Percentiles rank a stretch among this genome's conserved stretches.
These are phyloP conservation scores for Diospyros lotus DNA, from an alignment of 148 eudicot species.

Conservation along the genomic window DNA sequence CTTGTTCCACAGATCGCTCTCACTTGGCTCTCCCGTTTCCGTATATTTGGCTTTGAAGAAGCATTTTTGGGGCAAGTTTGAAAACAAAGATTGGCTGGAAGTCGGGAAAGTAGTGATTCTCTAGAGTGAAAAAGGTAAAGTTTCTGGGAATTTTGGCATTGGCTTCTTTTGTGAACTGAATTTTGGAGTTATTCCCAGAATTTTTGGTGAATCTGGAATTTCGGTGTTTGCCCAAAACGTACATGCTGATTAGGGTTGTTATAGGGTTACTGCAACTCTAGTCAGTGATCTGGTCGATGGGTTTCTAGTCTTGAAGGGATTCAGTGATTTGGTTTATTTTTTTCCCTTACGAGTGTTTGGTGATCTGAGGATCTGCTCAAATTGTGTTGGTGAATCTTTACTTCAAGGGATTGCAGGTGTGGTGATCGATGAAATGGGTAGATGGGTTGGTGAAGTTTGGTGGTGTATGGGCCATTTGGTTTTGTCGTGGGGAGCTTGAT, in stretches of 20 bases:
- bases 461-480: constrained; percentile 4
- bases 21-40: constrained; percentile 2
- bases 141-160: constrained; percentile 11
- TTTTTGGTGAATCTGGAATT: background rate
- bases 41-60: constrained; percentile 6
- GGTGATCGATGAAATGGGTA: constrained; percentile 14
- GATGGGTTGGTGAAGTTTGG: constrained; percentile 10
- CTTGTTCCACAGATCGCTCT: constrained; percentile 4
- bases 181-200: background rate
- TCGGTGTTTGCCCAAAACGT: background rate
- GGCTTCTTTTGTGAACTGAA: constrained; percentile 1
- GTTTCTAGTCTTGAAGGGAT: background rate
- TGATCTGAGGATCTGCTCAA: constrained; percentile 2
- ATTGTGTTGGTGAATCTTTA: background rate
- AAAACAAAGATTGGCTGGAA: background rate
- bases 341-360: background rate
- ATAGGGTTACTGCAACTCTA: background rate
- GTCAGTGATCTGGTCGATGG: constrained; percentile 1
- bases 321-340: background rate
- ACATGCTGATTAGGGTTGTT: background rate
- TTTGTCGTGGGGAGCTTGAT: background rate
- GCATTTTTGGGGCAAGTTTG: background rate
- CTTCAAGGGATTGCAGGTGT: background rate
- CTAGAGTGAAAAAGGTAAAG: constrained; percentile 11
- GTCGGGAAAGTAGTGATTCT: background rate